Conservation (phyloP, 2,329 filamentous ascomycete species). For the Fusarium mexicanum region DNA sequence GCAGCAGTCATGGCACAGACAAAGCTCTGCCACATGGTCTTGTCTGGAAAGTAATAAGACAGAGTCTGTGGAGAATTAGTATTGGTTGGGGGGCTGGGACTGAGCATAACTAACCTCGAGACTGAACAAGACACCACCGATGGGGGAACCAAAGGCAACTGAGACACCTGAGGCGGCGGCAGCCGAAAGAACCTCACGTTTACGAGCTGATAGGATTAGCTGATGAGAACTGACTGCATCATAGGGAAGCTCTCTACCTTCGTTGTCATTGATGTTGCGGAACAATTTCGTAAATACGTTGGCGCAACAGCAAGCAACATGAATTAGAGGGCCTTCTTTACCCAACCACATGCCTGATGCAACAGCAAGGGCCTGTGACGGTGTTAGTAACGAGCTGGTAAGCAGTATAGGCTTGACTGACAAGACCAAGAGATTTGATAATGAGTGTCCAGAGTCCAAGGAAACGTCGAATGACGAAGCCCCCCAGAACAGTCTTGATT, state of each 20-base stretch:
- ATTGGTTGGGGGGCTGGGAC: background rate
- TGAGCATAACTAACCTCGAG: constrained; percentile 69
- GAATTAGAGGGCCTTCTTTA: constrained; percentile 94
- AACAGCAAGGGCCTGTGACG: constrained; percentile 81
- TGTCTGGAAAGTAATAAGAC: constrained; percentile 97
- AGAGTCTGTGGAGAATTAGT: constrained; percentile 57
- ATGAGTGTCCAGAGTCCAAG: constrained; percentile 88
- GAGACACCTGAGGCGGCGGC: constrained; percentile 93
- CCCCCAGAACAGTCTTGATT: constrained; percentile 95
- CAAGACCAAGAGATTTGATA: constrained; percentile 89
- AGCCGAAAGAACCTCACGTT: constrained; percentile 91
- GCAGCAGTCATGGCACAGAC: constrained; percentile 99
- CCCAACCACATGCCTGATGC: constrained; percentile 96
- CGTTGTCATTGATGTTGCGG: constrained; percentile 80
- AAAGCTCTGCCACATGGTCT: constrained; percentile 99
- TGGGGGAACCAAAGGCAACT: constrained; percentile 92
- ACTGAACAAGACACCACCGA: constrained; percentile 94
- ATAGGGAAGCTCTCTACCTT: constrained; percentile 64
- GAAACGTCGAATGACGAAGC: constrained; percentile 90
- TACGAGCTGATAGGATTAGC: constrained; percentile 70
- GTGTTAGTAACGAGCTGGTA: constrained; percentile 31
- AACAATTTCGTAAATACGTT: constrained; percentile 95
- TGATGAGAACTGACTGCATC: background rate
- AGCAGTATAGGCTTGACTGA: constrained; percentile 52
- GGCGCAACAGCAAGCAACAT: constrained; percentile 96